Percentiles rank a stretch among this genome's conserved stretches.
These are phyloP conservation scores for Candida boleticola DNA, from an alignment of 805 yeast genomes.

Conservation along the genomic window DNA sequence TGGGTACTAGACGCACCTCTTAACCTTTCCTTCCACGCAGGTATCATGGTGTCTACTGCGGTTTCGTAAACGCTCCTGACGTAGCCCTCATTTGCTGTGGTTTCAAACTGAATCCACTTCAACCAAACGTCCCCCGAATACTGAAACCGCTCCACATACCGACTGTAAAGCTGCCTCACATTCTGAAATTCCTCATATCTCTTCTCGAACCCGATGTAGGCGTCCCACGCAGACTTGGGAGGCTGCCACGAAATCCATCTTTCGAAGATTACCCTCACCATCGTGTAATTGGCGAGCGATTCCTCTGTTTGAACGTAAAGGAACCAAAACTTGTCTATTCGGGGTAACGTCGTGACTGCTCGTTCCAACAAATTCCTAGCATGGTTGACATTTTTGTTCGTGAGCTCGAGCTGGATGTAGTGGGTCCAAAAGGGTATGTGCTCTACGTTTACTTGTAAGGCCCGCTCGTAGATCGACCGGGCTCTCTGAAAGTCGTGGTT, in stretches of 20 bases:
- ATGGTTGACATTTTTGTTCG: conserved; percentile 73
- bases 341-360: conserved; percentile 70
- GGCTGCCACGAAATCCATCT: conserved; percentile 86
- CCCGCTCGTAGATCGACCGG: conserved; percentile 84
- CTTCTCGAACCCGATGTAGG: conserved; percentile 69
- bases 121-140: conserved; percentile 63
- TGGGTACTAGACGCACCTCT: neutral
- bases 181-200: conserved; percentile 58
- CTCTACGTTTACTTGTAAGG: conserved; percentile 70
- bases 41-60: conserved; percentile 55
- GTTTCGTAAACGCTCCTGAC: conserved; percentile 65
- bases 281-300: conserved; percentile 58
- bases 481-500: conserved; percentile 79
- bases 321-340: conserved; percentile 85
- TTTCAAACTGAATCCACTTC: conserved; percentile 74
- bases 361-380: conserved; percentile 84
- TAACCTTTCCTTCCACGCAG: conserved; percentile 7
- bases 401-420: conserved; percentile 76
- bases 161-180: conserved; percentile 56
- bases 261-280: conserved; percentile 65
- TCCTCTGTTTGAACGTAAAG: conserved; percentile 82
- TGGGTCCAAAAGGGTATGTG: conserved; percentile 84
- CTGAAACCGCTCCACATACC: conserved; percentile 41
- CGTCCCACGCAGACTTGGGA: conserved; percentile 62
- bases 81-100: conserved; percentile 25